Evolutionary conservation across 768 basidiomycete species (phyloP).

Genomic region (Nidularia sp.): DNA sequence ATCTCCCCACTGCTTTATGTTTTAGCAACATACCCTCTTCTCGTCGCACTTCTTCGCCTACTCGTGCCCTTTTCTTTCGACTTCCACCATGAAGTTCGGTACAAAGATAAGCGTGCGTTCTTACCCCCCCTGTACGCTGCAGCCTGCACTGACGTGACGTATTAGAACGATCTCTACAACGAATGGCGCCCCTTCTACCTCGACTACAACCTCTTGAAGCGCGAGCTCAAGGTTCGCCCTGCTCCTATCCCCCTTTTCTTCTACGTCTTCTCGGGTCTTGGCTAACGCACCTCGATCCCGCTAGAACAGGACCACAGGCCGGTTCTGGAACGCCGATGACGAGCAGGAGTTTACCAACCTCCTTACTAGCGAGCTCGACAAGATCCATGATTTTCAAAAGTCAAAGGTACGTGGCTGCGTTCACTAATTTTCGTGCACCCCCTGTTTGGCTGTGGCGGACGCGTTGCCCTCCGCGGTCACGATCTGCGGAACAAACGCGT

Average conservation of each 20-base stretch:
- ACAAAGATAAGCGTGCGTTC: conserved; percentile 63
- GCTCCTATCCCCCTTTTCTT: background rate
- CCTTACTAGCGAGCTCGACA: conserved; percentile 86
- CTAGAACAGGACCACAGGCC: conserved; percentile 3
- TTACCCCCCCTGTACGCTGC: background rate
- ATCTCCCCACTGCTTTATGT: too few relatives aligned
- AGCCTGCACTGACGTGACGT: background rate
- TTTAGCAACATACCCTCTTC: background rate
- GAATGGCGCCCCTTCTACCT: conserved; percentile 93
- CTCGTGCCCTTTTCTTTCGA: conserved; percentile 1
- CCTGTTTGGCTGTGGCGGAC: too few relatives aligned
- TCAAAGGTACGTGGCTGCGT: conserved; percentile 53
- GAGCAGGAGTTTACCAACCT: conserved; percentile 78
- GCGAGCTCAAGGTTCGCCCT: conserved; percentile 72
- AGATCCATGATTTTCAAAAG: conserved; percentile 92
- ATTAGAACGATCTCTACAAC: conserved; percentile 75
- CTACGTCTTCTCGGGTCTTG: background rate
- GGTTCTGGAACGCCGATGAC: conserved; percentile 70
- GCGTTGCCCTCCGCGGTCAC: too few relatives aligned
- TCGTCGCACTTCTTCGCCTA: background rate
- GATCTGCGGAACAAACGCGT: too few relatives aligned
- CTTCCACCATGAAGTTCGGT: conserved; percentile 69
- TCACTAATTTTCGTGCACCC: background rate
- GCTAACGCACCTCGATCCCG: too few relatives aligned
- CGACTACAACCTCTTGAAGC: conserved; percentile 86